These are phyloP conservation scores for Fusarium armeniacum DNA, from an alignment of 2,329 filamentous ascomycete genomes.

Conservation along the genomic window DNA sequence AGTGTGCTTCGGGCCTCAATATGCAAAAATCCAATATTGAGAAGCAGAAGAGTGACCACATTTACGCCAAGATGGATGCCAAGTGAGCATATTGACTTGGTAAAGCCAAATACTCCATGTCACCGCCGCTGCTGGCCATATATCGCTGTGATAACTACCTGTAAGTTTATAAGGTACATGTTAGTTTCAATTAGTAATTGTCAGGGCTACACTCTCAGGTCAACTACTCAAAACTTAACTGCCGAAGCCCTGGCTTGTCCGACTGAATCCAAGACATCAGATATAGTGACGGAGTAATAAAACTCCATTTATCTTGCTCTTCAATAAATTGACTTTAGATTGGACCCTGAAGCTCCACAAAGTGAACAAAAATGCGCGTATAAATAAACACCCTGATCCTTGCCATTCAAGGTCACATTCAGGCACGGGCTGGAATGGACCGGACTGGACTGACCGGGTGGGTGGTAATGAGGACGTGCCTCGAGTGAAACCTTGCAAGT, in stretches of 20 bases:
- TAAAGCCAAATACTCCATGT: not conserved
- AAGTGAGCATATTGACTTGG: not conserved
- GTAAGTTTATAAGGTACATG: not conserved
- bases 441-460: not conserved
- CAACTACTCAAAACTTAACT: not conserved
- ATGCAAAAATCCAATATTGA: not conserved
- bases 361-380: not conserved
- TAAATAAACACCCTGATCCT: conserved; percentile 12
- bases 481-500: conserved; percentile 1
- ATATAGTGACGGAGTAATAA: not conserved
- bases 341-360: conserved; percentile 13
- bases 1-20: not conserved
- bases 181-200: not conserved
- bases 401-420: conserved; percentile 6
- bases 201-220: not conserved
- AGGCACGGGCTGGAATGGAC: not conserved
- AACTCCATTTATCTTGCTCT: not conserved
- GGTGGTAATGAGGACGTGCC: not conserved
- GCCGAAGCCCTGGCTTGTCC: conserved; percentile 5
- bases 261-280: conserved; percentile 1
- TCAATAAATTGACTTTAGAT: not conserved
- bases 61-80: not conserved
- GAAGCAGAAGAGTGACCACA: not conserved
- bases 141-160: not conserved
- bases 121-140: not conserved